Base-by-base conservation (phyloP, 2,329 filamentous ascomycete genomes). In the Colletotrichum sp. region DNA sequence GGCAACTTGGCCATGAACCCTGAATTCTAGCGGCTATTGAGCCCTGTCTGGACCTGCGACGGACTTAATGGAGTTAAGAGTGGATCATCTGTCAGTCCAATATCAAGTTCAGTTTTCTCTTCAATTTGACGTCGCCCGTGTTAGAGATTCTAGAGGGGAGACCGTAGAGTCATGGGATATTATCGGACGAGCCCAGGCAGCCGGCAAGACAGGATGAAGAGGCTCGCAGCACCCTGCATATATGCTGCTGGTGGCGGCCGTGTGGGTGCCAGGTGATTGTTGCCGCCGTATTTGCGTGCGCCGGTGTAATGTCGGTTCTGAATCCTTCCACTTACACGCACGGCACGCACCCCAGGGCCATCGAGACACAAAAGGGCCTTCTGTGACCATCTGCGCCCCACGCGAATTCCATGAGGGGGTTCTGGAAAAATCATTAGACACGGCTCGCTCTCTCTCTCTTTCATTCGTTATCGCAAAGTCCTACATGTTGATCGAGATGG, bases 11-110 rank as follows among this genome's bases (percentile, higher is more conserved):
- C 39, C 36, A 62, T 21, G 55, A 76, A 68, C 69, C 69, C 69
- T 76, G 70, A 28, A 64, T 57, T 39, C 60, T 60, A 49, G 72
- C 67, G 60, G 49, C 44, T 26, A 30, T 24, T 39, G 39, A 60
- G 36, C 18, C 59, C 21, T 18, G 39, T 67, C 72, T 68, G 39
- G 69, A 73, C 57, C 63, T 76, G 73, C 70, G 57, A 34, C 73
- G 70, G 73, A 73, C 55, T 60, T 76, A 73, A 73, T 71, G 73
- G 73, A 76, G 32, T 64, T 44, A 73, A 73, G 16, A 49, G 30
- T 63, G 63, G 63, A n/a, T 15, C 21, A 9, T 32, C 26, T 28
- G 32, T 24, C 21, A 26, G 68, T 63, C 24, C 30, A 30, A 64
- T 39, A 39, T 60, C 36, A 39, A 15, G 24, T 13, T 39, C 16